Evolutionary conservation across 1,139 yeast species (phyloP).

Genomic region (Yamadazyma membranifaciens): DNA sequence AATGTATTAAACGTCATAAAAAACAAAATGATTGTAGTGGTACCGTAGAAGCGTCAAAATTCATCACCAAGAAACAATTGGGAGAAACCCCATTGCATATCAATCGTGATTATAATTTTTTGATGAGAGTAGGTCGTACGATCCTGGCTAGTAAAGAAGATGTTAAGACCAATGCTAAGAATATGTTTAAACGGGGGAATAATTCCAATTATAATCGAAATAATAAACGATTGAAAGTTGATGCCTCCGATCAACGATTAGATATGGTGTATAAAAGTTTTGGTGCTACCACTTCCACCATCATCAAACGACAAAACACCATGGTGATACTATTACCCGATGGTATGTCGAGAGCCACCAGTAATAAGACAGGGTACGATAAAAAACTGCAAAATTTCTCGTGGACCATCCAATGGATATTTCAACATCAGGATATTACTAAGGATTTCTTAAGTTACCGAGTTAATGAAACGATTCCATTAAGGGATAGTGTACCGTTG

Average conservation of each 20-base stretch:
- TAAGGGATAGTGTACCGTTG: constrained; percentile 42
- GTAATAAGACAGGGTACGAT: constrained; percentile 75
- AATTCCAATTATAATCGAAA: constrained; percentile 17
- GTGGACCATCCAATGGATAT: constrained; percentile 81
- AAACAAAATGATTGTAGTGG: constrained; percentile 65
- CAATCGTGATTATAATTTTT: constrained; percentile 82
- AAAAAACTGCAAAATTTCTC: constrained; percentile 57
- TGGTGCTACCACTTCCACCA: constrained; percentile 25
- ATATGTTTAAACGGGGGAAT: constrained; percentile 32
- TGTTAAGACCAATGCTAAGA: constrained; percentile 33
- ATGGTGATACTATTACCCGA: constrained; percentile 52
- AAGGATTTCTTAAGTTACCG: constrained; percentile 44
- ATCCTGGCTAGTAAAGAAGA: constrained; percentile 54
- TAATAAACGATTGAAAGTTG: constrained; percentile 18
- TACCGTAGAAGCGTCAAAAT: constrained; percentile 56
- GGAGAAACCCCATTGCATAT: constrained; percentile 38
- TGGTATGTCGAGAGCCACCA: constrained; percentile 71
- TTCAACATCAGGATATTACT: constrained; percentile 28
- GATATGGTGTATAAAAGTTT: constrained; percentile 20
- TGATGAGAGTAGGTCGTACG: constrained; percentile 58
- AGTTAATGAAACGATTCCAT: constrained; percentile 35
- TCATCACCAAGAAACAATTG: constrained; percentile 47
- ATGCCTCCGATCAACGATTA: constrained; percentile 15
- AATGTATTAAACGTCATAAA: constrained; percentile 74
- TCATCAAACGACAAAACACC: constrained; percentile 36